Base-by-base conservation (phyloP, 2,329 filamentous ascomycete species). In the Microdochium trichocladiopsis region DNA sequence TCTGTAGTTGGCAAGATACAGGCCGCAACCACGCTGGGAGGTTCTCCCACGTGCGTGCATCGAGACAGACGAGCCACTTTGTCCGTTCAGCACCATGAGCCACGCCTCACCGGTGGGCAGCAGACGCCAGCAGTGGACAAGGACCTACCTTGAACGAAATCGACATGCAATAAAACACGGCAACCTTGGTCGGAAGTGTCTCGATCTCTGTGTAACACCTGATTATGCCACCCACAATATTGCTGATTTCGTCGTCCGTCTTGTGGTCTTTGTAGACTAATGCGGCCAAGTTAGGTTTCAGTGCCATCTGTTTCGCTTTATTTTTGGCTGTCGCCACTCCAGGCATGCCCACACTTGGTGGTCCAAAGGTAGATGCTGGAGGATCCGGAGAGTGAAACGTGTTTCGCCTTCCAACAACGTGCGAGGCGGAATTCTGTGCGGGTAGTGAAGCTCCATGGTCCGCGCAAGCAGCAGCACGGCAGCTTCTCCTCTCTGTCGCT, bases 161-260 rank as follows among this genome's bases (percentile, higher is more conserved):
- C 9, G 57, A 58, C 58, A 66, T 63, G 41, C 62, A 51, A 51
- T 62, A 66, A 49, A 65, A 67, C 1, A 66, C 62, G 4, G 63
- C 64, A 2, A 63, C 63, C 47, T 65, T 60, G 22, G 65, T 64
- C 0, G 61, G 61, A 16, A 66, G 53, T 2, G 58, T 60, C 49
- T 64, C 59, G 12, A 67, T 65, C 56, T 67, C 63, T 4, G 58
- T 54, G 51, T 66, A 66, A 4, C 61, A 63, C 49, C 61, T 55
- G 1, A 67, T 52, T 28, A 67, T 58, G 33, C 65, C 63, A 2
- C 63, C 64, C 8, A 65, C 63, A 24, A 67, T 58, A 25, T 66
- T 63, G 54, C 63, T 66, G n/a, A 65, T 64, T 11, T 63, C 59
- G 47, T 66, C 64, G 21, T 60, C 56, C 0, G 62, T 61, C 3